Evolutionary conservation across 176 grass and related monocot species (phyloP).

Genomic region (Carex cristatella): DNA sequence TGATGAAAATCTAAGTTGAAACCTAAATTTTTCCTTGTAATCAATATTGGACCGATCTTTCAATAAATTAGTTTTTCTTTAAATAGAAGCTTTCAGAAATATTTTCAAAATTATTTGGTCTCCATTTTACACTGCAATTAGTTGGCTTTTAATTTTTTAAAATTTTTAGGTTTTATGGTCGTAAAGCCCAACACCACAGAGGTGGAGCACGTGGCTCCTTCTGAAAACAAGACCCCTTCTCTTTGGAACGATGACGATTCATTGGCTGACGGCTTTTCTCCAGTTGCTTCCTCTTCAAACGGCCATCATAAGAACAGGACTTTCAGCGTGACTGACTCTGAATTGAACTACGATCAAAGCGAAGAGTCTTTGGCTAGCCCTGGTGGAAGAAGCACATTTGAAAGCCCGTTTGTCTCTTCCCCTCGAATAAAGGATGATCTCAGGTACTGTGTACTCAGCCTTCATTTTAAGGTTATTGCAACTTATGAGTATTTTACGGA

Average conservation of each 20-base stretch:
- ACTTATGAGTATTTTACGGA: not conserved
- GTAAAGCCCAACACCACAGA: constrained; percentile 61
- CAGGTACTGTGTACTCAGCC: constrained; percentile 38
- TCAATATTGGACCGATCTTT: not conserved
- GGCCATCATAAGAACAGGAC: constrained; percentile 54
- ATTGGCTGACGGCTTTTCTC: constrained; percentile 38
- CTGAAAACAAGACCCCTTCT: constrained; percentile 50
- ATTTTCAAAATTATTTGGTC: not conserved
- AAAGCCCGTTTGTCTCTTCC: constrained; percentile 76
- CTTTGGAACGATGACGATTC: constrained; percentile 69
- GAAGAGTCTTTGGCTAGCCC: constrained; percentile 72
- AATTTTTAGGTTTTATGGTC: constrained; percentile 64
- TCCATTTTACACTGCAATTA: not conserved
- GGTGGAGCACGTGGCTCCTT: constrained; percentile 48
- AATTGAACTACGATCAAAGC: constrained; percentile 70
- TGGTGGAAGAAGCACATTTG: constrained; percentile 66
- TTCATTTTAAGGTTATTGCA: not conserved
- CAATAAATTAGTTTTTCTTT: not conserved
- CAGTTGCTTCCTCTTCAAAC: constrained; percentile 68
- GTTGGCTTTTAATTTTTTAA: not conserved
- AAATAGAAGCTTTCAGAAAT: not conserved
- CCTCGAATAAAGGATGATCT: constrained; percentile 64
- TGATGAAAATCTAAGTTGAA: not conserved
- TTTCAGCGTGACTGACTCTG: constrained; percentile 47
- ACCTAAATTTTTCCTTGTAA: not conserved